phyloP scores from a whole-genome alignment of 83 land plant species.

The Picea abies region DNA sequence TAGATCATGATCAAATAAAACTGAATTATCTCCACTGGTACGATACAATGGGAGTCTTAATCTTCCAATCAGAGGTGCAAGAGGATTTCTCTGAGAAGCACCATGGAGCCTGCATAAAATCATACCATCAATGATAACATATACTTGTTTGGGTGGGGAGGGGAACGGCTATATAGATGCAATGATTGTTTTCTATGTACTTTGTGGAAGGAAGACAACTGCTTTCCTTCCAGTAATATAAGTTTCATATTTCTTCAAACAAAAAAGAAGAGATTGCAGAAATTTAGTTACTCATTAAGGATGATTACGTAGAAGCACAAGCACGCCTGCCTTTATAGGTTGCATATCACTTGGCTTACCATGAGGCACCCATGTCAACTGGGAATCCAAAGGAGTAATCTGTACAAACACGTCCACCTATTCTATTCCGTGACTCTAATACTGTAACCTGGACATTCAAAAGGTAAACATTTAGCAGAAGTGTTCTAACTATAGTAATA shows the following conservation, averaged over 20 bases:
- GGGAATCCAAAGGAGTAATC: slow-evolving; percentile 96
- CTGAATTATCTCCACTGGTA: slow-evolving; percentile 97
- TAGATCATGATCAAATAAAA: slow-evolving; percentile 96
- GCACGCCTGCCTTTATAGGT: too few relatives aligned
- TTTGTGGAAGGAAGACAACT: too few relatives aligned
- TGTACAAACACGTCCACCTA: slow-evolving; percentile 91
- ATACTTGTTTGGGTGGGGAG: neutral
- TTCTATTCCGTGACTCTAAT: slow-evolving; percentile 83
- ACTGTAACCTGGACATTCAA: slow-evolving; percentile 60
- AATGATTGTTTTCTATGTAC: too few relatives aligned
- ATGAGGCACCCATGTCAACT: slow-evolving; percentile 98
- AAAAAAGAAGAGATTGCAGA: too few relatives aligned
- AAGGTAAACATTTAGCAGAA: neutral
- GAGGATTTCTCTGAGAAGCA: slow-evolving; percentile 84
- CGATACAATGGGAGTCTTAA: slow-evolving; percentile 77
- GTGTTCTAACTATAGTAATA: too few relatives aligned
- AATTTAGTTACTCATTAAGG: too few relatives aligned
- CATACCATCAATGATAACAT: neutral
- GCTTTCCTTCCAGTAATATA: too few relatives aligned
- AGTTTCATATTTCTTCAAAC: too few relatives aligned
- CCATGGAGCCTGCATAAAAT: slow-evolving; percentile 85
- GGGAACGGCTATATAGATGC: too few relatives aligned
- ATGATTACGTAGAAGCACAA: too few relatives aligned
- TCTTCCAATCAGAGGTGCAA: slow-evolving; percentile 77
- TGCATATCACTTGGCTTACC: slow-evolving; percentile 36